Conservation (phyloP, 2,329 filamentous ascomycete genomes). For the Neofusicoccum umdonicola region DNA sequence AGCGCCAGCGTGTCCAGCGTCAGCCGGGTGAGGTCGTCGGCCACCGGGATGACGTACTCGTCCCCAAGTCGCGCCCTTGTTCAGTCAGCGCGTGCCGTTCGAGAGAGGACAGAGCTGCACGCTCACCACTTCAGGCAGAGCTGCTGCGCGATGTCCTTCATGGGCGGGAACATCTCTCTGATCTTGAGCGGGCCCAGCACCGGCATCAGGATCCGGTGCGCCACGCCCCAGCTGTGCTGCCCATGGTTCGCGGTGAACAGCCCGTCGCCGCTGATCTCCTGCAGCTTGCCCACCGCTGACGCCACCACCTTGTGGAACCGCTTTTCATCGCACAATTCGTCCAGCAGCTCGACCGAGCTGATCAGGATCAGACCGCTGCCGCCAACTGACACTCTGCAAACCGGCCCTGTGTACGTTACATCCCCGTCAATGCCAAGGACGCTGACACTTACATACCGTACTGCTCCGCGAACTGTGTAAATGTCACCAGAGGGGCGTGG, state of each 20-base stretch:
- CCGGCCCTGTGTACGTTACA: slow-evolving; percentile 23
- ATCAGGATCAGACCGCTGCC: slow-evolving; percentile 31
- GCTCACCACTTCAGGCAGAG: slow-evolving; percentile 58
- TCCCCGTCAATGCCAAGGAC: too few species aligned
- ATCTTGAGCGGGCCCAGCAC: slow-evolving; percentile 69
- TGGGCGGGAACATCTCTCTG: slow-evolving; percentile 61
- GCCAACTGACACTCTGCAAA: slow-evolving; percentile 32
- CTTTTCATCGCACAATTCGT: slow-evolving; percentile 41
- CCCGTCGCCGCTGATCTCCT: slow-evolving; percentile 38
- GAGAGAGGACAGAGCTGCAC: too few species aligned
- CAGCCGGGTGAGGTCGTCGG: slow-evolving; percentile 38
- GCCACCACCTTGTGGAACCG: slow-evolving; percentile 34
- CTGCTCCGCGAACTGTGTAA: too few species aligned
- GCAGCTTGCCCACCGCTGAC: slow-evolving; percentile 30
- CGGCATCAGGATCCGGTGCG: slow-evolving; percentile 64
- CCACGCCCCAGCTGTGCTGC: slow-evolving; percentile 48
- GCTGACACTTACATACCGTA: too few species aligned
- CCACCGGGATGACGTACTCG: slow-evolving; percentile 32
- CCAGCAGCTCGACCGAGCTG: slow-evolving; percentile 33
- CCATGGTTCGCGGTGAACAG: slow-evolving; percentile 42
- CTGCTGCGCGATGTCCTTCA: slow-evolving; percentile 61
- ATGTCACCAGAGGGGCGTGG: too few species aligned
- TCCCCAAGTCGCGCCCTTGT: slow-evolving; percentile 54
- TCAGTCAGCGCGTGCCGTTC: too few species aligned
- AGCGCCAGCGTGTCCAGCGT: slow-evolving; percentile 40